Evolutionary conservation across 164 flowering plant genomes (phyloP), one percentile per base, ranked within the genome.

Genomic region (Stephania japonica): DNA sequence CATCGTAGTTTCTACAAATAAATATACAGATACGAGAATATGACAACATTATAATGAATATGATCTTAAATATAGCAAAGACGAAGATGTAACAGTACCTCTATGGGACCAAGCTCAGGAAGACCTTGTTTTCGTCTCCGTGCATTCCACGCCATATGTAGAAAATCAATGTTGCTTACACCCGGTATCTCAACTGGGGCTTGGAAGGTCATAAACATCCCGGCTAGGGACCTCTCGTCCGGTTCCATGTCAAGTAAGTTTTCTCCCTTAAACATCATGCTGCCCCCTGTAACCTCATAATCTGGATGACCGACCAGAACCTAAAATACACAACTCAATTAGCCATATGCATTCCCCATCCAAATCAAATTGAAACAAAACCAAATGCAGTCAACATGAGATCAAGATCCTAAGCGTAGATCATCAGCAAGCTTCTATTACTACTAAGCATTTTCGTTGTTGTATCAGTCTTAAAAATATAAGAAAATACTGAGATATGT

Each of bases 241-340:
- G 97, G 97, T 27, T 86, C 95, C 97, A 91, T 91, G 23, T 93
- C 97, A 50, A 96, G 90, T 83, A 96, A 79, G 76, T 89, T 85
- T 80, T 91, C 89, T 38, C 99, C 97, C 83, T 93, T 96, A 78
- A 88, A 96, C 72, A 79, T 79, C 21, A 88, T 81, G 82, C 85
- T 91, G 27, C 99, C 99, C 73, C 95, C 97, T 9, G 97, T 90
- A 76, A 96, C 92, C 77, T 93, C 97, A 86, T 96, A 96, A 82
- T 93, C 98, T 27, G 98, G 98, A 84, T 96, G 99, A 64, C 99
- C 99, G 82, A 84, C 98, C 82, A 96, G 97, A 77, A 96, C 99
- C 99, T 96, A 78, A 78, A 80, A 68, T 10, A 66, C 16, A 62
- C 73, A 43, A 53, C 74, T 18, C 42, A 50, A 6, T 71, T 53